Percentiles rank a stretch among this genome's conserved stretches.
These are phyloP conservation scores for Umbilicaria muhlenbergii DNA, from an alignment of 495 filamentous ascomycete species.

Conservation along the genomic window DNA sequence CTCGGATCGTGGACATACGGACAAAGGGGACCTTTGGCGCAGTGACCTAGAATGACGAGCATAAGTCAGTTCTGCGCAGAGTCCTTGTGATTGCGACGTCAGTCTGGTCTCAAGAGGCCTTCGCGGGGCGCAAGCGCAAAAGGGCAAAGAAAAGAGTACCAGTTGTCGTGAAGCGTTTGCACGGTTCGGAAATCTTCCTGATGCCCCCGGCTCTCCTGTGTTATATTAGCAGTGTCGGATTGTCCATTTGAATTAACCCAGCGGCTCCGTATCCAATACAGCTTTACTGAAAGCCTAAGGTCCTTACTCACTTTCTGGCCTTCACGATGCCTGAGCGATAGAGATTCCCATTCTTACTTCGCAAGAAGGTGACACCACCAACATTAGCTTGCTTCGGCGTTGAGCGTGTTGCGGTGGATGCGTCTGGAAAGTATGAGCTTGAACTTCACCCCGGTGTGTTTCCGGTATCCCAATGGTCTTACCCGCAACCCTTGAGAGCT, in stretches of 20 bases:
- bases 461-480: conserved; percentile 16
- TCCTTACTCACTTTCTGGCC: conserved; percentile 41
- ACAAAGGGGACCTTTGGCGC: conserved; percentile 64
- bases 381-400: conserved; percentile 69
- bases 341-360: conserved; percentile 85
- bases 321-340: conserved; percentile 59
- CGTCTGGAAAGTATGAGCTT: conserved; percentile 40
- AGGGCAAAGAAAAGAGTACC: conserved; percentile 46
- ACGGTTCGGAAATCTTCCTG: conserved; percentile 63
- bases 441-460: conserved; percentile 8
- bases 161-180: conserved; percentile 80
- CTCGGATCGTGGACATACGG: conserved; percentile 71
- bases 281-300: no score
- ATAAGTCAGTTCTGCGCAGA: conserved; percentile 14
- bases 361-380: conserved; percentile 71
- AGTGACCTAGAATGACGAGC: conserved; percentile 47
- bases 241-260: no score
- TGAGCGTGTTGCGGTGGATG: conserved; percentile 42
- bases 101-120: neutral
- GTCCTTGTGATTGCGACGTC: neutral
- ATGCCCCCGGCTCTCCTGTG: conserved; percentile 30
- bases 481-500: conserved; percentile 66
- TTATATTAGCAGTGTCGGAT: neutral
- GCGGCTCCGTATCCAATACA: no score
- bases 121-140: neutral